Percentiles rank a stretch among this genome's conserved stretches.
Evolutionary conservation across 1,139 yeast species (phyloP).

Genomic region (Taiozyma sp.): DNA sequence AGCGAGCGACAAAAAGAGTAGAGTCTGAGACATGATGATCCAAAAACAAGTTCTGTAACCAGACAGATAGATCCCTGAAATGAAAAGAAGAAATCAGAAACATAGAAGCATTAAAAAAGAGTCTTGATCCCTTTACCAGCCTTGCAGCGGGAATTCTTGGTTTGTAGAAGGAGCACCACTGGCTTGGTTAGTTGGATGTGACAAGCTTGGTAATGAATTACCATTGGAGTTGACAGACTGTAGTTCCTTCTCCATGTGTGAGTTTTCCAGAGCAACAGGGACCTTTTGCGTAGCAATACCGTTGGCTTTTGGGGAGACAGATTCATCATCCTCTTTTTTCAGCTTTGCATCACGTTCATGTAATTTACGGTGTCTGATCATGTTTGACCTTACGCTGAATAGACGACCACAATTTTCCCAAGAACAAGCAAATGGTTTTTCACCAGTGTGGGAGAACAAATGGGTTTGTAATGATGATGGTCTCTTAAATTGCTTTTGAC

Average conservation of each 20-base stretch:
- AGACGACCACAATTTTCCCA: slow-evolving; percentile 62
- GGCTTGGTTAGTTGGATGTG: background rate
- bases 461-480: slow-evolving; percentile 82
- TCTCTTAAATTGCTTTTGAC: slow-evolving; percentile 73
- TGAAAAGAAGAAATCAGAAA: background rate
- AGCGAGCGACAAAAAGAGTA: background rate
- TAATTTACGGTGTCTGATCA: slow-evolving; percentile 71
- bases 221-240: background rate
- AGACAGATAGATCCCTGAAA: background rate
- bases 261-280: background rate
- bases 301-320: background rate
- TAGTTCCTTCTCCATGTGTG: background rate
- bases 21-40: background rate
- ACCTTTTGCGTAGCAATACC: background rate
- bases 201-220: background rate
- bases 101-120: background rate
- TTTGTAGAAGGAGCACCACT: background rate
- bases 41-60: background rate
- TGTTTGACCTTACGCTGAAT: slow-evolving; percentile 78
- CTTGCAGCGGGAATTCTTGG: background rate
- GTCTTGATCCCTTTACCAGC: background rate
- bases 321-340: slow-evolving; percentile 2
- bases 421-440: slow-evolving; percentile 69
- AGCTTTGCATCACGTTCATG: slow-evolving; percentile 40
- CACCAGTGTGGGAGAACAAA: slow-evolving; percentile 82